These are phyloP conservation scores for Podospora pseudopauciseta DNA, from an alignment of 495 filamentous ascomycete species.

Conservation along the genomic window DNA sequence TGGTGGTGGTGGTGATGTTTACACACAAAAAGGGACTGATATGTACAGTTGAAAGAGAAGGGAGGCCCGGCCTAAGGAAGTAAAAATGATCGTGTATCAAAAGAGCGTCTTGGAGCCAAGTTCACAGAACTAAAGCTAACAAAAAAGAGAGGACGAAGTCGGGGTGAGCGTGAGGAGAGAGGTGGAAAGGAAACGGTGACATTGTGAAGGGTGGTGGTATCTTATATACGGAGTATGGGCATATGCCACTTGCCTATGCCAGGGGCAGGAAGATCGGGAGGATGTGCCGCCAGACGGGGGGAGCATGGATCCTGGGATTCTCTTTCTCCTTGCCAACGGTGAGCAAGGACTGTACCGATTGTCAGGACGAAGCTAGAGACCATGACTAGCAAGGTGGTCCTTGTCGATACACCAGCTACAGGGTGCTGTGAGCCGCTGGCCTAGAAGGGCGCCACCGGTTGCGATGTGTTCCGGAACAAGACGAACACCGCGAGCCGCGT, in stretches of 20 bases:
- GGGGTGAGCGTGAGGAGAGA: slow-evolving; percentile 34
- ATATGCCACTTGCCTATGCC: slow-evolving; percentile 5
- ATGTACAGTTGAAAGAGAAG: slow-evolving; percentile 19
- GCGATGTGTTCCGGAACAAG: slow-evolving; percentile 31
- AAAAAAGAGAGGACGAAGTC: slow-evolving; percentile 38
- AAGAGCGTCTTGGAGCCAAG: slow-evolving; percentile 41
- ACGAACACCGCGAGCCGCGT: slow-evolving; percentile 12
- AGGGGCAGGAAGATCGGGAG: slow-evolving; percentile 16
- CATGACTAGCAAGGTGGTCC: slow-evolving; percentile 12
- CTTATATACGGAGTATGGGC: slow-evolving; percentile 22
- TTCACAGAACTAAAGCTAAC: slow-evolving; percentile 45
- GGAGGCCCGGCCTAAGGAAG: slow-evolving; percentile 40
- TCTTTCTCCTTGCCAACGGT: slow-evolving; percentile 12
- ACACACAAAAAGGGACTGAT: slow-evolving; percentile 7
- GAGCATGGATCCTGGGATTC: slow-evolving; percentile 22
- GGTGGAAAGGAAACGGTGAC: slow-evolving; percentile 13
- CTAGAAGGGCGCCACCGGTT: slow-evolving; percentile 26
- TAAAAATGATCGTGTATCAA: slow-evolving; percentile 27
- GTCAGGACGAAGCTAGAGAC: slow-evolving; percentile 17
- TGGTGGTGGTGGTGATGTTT: slow-evolving; percentile 26
- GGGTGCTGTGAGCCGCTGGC: slow-evolving; percentile 17
- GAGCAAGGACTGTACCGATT: slow-evolving; percentile 19
- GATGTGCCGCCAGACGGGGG: slow-evolving; percentile 28
- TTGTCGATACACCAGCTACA: neutral
- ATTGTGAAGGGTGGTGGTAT: slow-evolving; percentile 1